phyloP scores from a whole-genome alignment of 208 protist genomes.

The Wallacemonas rigidus region DNA sequence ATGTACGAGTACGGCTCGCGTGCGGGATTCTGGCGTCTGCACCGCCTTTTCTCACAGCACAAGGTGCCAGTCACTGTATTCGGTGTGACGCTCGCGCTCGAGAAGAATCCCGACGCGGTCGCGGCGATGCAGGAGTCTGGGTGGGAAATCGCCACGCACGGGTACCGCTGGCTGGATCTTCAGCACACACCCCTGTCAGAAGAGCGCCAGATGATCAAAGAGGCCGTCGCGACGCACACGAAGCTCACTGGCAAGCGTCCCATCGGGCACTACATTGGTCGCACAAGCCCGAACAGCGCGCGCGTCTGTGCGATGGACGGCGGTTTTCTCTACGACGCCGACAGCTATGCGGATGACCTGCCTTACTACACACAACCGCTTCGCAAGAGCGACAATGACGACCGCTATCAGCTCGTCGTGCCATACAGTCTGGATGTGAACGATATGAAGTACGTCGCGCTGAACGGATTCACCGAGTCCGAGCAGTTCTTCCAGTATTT shows the following conservation, averaged over 20 bases:
- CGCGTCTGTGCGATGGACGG: slow-evolving; percentile 29
- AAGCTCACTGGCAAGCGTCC: slow-evolving; percentile 18
- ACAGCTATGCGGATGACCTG: slow-evolving; percentile 43
- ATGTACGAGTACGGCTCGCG: slow-evolving; percentile 49
- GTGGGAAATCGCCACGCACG: slow-evolving; percentile 40
- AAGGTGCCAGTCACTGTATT: slow-evolving; percentile 36
- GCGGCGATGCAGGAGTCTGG: slow-evolving; percentile 22
- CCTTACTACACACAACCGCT: slow-evolving; percentile 46
- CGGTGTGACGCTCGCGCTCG: slow-evolving; percentile 30
- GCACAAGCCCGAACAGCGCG: slow-evolving; percentile 43
- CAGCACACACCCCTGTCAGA: slow-evolving; percentile 12
- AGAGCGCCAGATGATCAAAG: slow-evolving; percentile 18
- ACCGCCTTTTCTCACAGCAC: slow-evolving; percentile 16
- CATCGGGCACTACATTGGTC: slow-evolving; percentile 35
- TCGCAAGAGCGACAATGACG: slow-evolving; percentile 21
- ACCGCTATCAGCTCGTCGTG: slow-evolving; percentile 35
- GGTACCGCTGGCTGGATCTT: slow-evolving; percentile 35
- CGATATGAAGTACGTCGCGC: slow-evolving; percentile 37
- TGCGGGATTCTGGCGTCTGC: slow-evolving; percentile 39
- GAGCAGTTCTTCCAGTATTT: slow-evolving; percentile 40
- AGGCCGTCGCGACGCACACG: slow-evolving; percentile 28
- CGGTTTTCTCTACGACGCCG: slow-evolving; percentile 41
- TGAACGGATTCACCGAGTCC: slow-evolving; percentile 45
- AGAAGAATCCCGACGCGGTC: slow-evolving; percentile 25
- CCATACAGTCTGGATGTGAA: slow-evolving; percentile 38